Evolutionary conservation across 768 basidiomycete genomes (phyloP).

Genomic region (Calvatia gigantea): DNA sequence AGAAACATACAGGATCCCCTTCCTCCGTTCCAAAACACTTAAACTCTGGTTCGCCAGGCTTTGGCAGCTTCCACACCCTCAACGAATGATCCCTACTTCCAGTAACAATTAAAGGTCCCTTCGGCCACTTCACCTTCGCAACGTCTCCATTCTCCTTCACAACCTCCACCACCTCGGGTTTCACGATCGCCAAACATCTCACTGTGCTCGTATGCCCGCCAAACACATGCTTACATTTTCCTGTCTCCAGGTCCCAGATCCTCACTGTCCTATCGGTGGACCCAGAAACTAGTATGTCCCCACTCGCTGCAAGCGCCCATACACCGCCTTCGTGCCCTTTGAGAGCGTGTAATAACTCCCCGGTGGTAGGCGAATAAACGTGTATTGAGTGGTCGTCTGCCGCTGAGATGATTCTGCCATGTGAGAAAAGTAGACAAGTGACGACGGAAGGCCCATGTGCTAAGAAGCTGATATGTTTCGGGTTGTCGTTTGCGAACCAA

Average conservation of each 20-base stretch:
- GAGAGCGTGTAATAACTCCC: conserved; percentile 67
- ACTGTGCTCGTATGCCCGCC: conserved; percentile 97
- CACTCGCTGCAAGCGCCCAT: conserved; percentile 91
- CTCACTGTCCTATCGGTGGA: conserved; percentile 92
- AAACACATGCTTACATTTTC: conserved; percentile 88
- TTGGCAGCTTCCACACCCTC: conserved; percentile 52
- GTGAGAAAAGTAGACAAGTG: conserved; percentile 93
- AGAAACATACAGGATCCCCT: conserved; percentile 37
- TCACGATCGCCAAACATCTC: conserved; percentile 92
- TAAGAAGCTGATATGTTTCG: conserved; percentile 77
- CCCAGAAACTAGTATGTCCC: conserved; percentile 86
- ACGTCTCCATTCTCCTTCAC: conserved; percentile 61
- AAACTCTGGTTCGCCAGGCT: conserved; percentile 73
- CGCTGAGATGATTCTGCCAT: conserved; percentile 92
- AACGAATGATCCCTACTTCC: conserved; percentile 69
- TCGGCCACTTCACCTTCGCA: conserved; percentile 65
- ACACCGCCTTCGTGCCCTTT: conserved; percentile 95
- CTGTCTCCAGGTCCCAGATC: conserved; percentile 82
- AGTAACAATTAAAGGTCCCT: conserved; percentile 68
- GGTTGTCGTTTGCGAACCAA: conserved; percentile 73
- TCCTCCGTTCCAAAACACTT: conserved; percentile 61
- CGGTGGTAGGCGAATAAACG: conserved; percentile 86
- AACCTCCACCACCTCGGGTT: conserved; percentile 83
- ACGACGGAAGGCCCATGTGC: conserved; percentile 91
- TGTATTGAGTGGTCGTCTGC: conserved; percentile 98